Evolutionary conservation across 1,284 basidiomycete genomes (phyloP).

Genomic region (Ustilago bromivora): DNA sequence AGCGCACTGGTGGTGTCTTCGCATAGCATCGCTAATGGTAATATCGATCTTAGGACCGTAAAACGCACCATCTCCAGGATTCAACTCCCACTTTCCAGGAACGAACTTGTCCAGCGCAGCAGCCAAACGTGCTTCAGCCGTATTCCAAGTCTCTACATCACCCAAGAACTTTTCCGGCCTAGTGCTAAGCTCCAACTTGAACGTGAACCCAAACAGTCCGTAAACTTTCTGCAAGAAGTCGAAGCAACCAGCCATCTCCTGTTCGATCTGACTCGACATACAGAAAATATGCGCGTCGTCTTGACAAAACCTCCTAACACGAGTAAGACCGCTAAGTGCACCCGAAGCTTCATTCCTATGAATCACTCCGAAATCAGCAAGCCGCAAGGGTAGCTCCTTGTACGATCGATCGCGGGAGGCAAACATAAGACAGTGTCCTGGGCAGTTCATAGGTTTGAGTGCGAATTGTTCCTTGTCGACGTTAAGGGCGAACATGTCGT

Average conservation of each 20-base stretch:
- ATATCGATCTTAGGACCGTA: conserved; percentile 86
- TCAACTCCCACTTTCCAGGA: conserved; percentile 90
- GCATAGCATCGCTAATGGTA: conserved; percentile 90
- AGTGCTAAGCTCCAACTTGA: conserved; percentile 93
- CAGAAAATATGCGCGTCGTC: conserved; percentile 99
- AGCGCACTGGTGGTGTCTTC: conserved; percentile 92
- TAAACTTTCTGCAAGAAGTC: conserved; percentile 93
- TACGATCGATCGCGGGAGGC: conserved; percentile 93
- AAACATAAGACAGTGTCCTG: conserved; percentile 96
- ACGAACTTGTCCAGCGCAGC: conserved; percentile 87
- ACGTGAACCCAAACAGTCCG: conserved; percentile 96
- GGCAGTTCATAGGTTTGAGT: conserved; percentile 98
- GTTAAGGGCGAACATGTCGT: conserved; percentile 95
- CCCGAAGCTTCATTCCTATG: conserved; percentile 98
- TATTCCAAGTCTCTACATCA: conserved; percentile 87
- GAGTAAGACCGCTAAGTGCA: conserved; percentile 90
- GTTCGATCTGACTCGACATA: conserved; percentile 89
- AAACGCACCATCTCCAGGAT: conserved; percentile 92
- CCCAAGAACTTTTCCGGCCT: conserved; percentile 96
- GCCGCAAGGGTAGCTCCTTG: conserved; percentile 93
- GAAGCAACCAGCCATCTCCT: conserved; percentile 87
- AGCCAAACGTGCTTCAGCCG: conserved; percentile 89
- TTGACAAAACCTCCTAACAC: conserved; percentile 94
- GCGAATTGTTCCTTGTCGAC: conserved; percentile 84
- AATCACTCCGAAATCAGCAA: conserved; percentile 98